These are phyloP conservation scores for Austropuccinia psidii DNA, from an alignment of 1,284 basidiomycete species.

Conservation along the genomic window DNA sequence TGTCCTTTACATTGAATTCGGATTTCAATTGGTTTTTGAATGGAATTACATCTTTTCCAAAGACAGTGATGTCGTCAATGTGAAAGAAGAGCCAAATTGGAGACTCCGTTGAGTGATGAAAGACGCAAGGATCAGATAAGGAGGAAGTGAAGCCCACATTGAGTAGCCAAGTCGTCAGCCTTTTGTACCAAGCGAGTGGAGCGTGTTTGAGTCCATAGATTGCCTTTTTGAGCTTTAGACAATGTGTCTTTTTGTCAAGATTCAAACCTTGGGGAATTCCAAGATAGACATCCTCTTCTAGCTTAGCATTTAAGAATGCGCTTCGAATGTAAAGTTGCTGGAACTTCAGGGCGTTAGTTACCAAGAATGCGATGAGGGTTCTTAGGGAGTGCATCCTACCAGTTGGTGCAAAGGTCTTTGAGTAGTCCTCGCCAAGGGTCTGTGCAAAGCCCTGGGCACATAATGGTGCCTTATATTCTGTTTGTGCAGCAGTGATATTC, in stretches of 20 bases:
- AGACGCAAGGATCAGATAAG: not conserved
- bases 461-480: not conserved
- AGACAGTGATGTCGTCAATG: not conserved
- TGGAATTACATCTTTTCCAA: not conserved
- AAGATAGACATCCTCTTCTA: not conserved
- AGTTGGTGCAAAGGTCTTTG: not conserved
- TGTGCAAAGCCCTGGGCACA: not conserved
- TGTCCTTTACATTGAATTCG: not conserved
- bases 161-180: not conserved
- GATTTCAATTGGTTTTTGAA: too few species aligned
- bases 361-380: not conserved
- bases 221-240: not conserved
- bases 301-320: not conserved
- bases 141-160: not conserved
- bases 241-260: not conserved
- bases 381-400: not conserved
- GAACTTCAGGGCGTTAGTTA: not conserved
- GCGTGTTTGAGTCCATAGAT: not conserved
- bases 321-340: not conserved
- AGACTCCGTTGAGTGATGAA: not conserved
- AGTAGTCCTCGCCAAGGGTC: not conserved
- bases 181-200: not conserved
- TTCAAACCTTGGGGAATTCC: not conserved
- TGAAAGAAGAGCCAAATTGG: not conserved
- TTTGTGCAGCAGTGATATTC: not conserved